Evolutionary conservation across 176 grass and related monocot genomes (phyloP), one percentile per base, ranked within the genome.

Genomic region (Rhynchospora breviuscula): DNA sequence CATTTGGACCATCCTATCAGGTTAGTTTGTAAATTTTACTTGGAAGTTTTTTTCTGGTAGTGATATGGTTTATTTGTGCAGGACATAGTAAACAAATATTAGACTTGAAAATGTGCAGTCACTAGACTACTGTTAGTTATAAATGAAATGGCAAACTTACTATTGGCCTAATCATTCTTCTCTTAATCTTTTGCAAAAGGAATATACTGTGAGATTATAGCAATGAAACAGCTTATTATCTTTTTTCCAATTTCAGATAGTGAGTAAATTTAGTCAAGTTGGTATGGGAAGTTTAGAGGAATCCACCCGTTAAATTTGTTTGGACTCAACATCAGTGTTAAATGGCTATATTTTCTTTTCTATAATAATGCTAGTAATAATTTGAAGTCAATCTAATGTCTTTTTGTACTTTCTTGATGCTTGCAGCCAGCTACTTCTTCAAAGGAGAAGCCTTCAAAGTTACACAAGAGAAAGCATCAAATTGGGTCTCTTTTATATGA

Each of bases 401-500:
- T 61, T 21, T 21, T 17, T 67, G 51, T 22, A 15, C 82, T 85
- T 88, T 31, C 78, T 65, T 63, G 4, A 79, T 84, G 12, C 13
- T 47, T 53, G 61, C 88, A 99, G 93, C 79, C 93, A 0, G 87
- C 86, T 44, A 82, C 93, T 63, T 99, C 93, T 4, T 61, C 51
- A 22, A 99, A 99, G 54, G 96, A 86, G 80, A 99, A 95, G 29
- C 90, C 96, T 60, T 86, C 96, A 1, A 99, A 99, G 79, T 59
- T 99, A 72, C 93, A 93, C 18, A 99, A 99, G 79, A 91, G 93
- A 86, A 99, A 95, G 83, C 96, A 99, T 86, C 96, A 99, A 81
- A 99, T 99, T 22, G 93, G 96, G 59, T 87, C 91, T 14, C 78
- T 99, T 43, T 93, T 61, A 67, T 90, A 59, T 68, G 96, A 99